Base-by-base conservation (phyloP, 2,329 filamentous ascomycete species). In the Pezicula neosporulosa region DNA sequence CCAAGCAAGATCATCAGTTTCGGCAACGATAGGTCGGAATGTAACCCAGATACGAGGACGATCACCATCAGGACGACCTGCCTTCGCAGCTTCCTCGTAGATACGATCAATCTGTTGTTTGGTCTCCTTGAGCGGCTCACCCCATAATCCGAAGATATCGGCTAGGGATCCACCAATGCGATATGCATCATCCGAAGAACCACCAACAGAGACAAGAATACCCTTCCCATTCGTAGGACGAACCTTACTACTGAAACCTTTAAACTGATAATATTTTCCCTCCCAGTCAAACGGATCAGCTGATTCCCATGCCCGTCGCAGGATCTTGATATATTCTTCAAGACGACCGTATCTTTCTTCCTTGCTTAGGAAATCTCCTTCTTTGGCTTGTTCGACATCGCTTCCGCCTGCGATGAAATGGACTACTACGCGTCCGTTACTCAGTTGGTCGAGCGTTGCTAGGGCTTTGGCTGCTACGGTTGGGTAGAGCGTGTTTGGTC, bases 141-240 rank as follows among this genome's bases (percentile, higher is more conserved):
- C 81, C 81, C 81, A 85, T 4, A 85, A 74, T 0, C 81, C 81
- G 55, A 84, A 84, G 58, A 85, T 85, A 55, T 85, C 81, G 27
- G 75, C 81, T 2, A 83, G 70, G 0, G 74, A 68, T 27, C 81
- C 81, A 21, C 81, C 81, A 37, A 83, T 71, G 19, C 80, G 77
- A 64, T 84, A 84, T 0, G 81, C 81, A 4, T 78, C 80, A 16
- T 77, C 73, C 0, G 79, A 83, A 0, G 78, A 82, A 0, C 81
- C 81, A 9, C 81, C 81, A 0, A 84, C 80, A 0, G 80, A 83
- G 2, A 84, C 74, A 1, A 78, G 77, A 44, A 84, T 82, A 21
- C 24, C 6, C 24, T 68, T 71, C 3, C 75, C 76, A 47, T 80
- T 77, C 6, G 72, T 69, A 0, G 80, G 81, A 0, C 75, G 74